Evolutionary conservation across 306 rosid genomes (phyloP).

Genomic region (apple (Malus domestica)): ASM211411v1 NC_041803.1:25842001-25842500

Average conservation of each 20-base stretch:
- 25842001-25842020: slow-evolving; percentile 37
- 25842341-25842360: accelerated
- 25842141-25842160: neutral
- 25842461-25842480: too few species aligned
- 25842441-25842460: too few species aligned
- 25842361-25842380: too few species aligned
- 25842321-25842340: neutral
- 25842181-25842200: neutral
- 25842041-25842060: slow-evolving; percentile 48
- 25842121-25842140: neutral
- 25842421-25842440: too few species aligned
- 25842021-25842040: slow-evolving; percentile 48
- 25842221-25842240: neutral
- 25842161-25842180: neutral
- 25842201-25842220: neutral
- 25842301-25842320: neutral
- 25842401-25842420: too few species aligned
- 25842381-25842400: too few species aligned
- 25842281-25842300: neutral
- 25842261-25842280: neutral
- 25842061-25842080: slow-evolving; percentile 27
- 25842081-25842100: neutral
- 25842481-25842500: accelerated
- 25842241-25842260: neutral
- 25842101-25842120: neutral